Conservation (phyloP, 2,329 filamentous ascomycete species). For the Diaporthe destruens region DNA sequence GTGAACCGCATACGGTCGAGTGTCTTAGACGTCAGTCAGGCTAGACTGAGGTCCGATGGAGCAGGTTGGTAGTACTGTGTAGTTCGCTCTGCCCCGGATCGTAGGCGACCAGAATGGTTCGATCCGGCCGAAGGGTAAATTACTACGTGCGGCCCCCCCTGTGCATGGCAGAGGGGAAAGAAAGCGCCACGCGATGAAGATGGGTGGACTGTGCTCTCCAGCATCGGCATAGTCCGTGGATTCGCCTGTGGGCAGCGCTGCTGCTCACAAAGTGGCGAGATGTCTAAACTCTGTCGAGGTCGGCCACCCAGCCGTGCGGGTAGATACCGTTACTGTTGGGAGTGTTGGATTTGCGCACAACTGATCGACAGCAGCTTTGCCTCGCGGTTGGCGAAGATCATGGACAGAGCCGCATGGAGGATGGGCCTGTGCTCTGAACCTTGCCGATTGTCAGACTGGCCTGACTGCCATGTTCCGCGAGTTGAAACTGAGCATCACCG, state of each 20-base stretch:
- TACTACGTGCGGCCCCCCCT: constrained; percentile 13
- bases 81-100: constrained; percentile 22
- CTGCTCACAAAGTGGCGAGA: constrained; percentile 26
- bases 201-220: constrained; percentile 18
- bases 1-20: constrained; percentile 17
- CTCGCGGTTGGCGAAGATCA: constrained; percentile 35
- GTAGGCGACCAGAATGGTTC: constrained; percentile 22
- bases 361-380: constrained; percentile 27
- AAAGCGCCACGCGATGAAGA: constrained; percentile 27
- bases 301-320: constrained; percentile 24
- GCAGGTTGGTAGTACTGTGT: not conserved
- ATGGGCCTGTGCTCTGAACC: constrained; percentile 31
- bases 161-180: constrained; percentile 18
- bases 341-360: constrained; percentile 17
- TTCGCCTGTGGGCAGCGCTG: constrained; percentile 8
- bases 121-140: constrained; percentile 31
- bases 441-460: constrained; percentile 23
- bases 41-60: constrained; percentile 22
- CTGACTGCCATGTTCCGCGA: constrained; percentile 25
- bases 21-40: constrained; percentile 37
- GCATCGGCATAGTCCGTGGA: constrained; percentile 20
- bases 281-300: constrained; percentile 24
- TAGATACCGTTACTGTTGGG: not conserved
- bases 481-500: constrained; percentile 39
- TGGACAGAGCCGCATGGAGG: constrained; percentile 40